Evolutionary conservation across 2,329 filamentous ascomycete species (phyloP).

Genomic region (Hypoxylon sp.): DNA sequence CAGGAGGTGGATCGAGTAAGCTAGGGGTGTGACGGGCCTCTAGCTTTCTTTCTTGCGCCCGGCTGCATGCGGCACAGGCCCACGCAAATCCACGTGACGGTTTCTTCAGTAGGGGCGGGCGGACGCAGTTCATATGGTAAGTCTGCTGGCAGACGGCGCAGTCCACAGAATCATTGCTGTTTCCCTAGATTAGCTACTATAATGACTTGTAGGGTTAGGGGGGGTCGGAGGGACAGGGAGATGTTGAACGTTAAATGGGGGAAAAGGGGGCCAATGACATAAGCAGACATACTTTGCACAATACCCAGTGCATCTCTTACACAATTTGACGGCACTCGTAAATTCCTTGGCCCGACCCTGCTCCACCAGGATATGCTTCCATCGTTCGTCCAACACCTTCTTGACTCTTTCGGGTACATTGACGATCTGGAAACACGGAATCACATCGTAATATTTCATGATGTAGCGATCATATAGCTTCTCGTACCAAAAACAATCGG

Average conservation of each 20-base stretch:
- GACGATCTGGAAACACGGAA: slow-evolving; percentile 90
- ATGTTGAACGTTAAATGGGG: slow-evolving; percentile 23
- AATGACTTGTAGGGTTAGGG: slow-evolving; percentile 9
- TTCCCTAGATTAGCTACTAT: slow-evolving; percentile 28
- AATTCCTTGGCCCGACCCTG: slow-evolving; percentile 93
- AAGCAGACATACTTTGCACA: slow-evolving; percentile 80
- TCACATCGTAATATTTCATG: slow-evolving; percentile 96
- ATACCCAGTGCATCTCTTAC: slow-evolving; percentile 91
- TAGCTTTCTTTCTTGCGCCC: slow-evolving; percentile 92
- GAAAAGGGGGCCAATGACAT: slow-evolving; percentile 35
- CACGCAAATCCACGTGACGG: slow-evolving; percentile 97
- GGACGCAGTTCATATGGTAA: slow-evolving; percentile 98
- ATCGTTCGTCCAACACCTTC: slow-evolving; percentile 93
- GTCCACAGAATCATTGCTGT: slow-evolving; percentile 91
- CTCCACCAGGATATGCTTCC: slow-evolving; percentile 96
- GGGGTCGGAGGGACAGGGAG: background rate
- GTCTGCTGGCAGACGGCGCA: slow-evolving; percentile 95
- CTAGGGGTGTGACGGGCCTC: slow-evolving; percentile 90
- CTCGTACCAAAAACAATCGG: slow-evolving; percentile 95
- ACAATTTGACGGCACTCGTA: slow-evolving; percentile 94
- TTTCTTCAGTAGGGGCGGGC: slow-evolving; percentile 91
- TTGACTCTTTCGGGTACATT: slow-evolving; percentile 97
- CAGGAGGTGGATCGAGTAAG: slow-evolving; percentile 73
- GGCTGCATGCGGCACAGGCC: slow-evolving; percentile 95
- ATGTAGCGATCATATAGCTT: slow-evolving; percentile 99